phyloP scores from a whole-genome alignment of 2,329 filamentous ascomycete species.

The Eurotiales sp. region DNA sequence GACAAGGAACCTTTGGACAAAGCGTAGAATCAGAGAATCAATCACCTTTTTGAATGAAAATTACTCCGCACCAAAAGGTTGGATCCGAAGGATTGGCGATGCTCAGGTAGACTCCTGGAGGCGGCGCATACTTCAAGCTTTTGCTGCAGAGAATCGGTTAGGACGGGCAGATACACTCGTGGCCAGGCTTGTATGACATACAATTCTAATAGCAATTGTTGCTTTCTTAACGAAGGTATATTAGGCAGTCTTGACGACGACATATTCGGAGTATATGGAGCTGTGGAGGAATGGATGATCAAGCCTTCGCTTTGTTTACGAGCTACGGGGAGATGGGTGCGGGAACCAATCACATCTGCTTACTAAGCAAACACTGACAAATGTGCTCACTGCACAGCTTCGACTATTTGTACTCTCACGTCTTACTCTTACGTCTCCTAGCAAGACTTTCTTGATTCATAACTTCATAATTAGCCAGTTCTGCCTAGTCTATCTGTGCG shows the following conservation, averaged over 20 bases:
- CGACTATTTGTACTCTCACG: too few species aligned
- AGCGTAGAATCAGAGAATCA: slow-evolving; percentile 5
- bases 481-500: too few species aligned
- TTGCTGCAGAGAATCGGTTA: slow-evolving; percentile 55
- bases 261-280: slow-evolving; percentile 21
- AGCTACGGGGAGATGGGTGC: too few species aligned
- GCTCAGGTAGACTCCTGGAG: slow-evolving; percentile 81
- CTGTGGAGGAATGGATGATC: too few species aligned
- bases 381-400: too few species aligned
- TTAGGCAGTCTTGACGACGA: slow-evolving; percentile 35
- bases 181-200: slow-evolving; percentile 42
- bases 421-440: too few species aligned
- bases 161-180: too few species aligned
- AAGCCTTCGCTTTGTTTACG: too few species aligned
- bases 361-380: too few species aligned
- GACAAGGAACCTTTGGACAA: neutral
- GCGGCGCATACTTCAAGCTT: slow-evolving; percentile 75
- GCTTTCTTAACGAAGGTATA: slow-evolving; percentile 59
- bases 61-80: slow-evolving; percentile 80
- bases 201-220: slow-evolving; percentile 80
- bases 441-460: too few species aligned
- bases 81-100: slow-evolving; percentile 78
- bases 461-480: too few species aligned
- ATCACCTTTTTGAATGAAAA: slow-evolving; percentile 84
- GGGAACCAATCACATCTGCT: too few species aligned